phyloP scores from a whole-genome alignment of 2,329 filamentous ascomycete species.

The Talaromyces islandicus region DNA sequence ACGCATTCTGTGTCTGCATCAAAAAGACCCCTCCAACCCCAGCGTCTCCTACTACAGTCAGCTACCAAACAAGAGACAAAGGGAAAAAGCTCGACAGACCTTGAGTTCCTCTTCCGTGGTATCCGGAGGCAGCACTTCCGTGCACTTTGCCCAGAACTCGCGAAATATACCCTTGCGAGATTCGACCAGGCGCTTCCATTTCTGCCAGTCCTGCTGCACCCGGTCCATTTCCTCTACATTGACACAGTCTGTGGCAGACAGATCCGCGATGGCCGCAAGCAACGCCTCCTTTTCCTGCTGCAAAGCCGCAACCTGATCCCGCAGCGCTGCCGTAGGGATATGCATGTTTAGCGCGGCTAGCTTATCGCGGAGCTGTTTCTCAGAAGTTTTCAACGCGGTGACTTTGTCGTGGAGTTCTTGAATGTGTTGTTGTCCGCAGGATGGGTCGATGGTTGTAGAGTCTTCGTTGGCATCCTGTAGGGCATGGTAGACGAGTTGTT shows the following conservation, averaged over 20 bases:
- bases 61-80: neutral
- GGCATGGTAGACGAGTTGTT: conserved; percentile 58
- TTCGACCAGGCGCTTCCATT: conserved; percentile 35
- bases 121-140: conserved; percentile 42
- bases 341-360: conserved; percentile 42
- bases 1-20: neutral
- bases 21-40: conserved; percentile 7
- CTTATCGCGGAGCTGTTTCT: conserved; percentile 45
- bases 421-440: conserved; percentile 45
- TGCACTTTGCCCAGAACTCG: conserved; percentile 47
- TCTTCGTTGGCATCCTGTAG: conserved; percentile 42
- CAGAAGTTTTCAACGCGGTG: conserved; percentile 36
- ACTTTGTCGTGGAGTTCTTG: conserved; percentile 40
- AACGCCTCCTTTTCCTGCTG: conserved; percentile 38
- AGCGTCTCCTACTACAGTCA: conserved; percentile 6
- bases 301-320: conserved; percentile 37
- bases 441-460: conserved; percentile 43
- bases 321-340: conserved; percentile 48
- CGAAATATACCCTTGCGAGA: conserved; percentile 44
- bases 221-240: conserved; percentile 42
- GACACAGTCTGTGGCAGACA: conserved; percentile 27
- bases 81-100: conserved; percentile 25
- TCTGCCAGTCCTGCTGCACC: conserved; percentile 42
- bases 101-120: conserved; percentile 45
- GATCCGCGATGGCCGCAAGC: conserved; percentile 30